Evolutionary conservation across 257 asterid genomes (phyloP), one percentile per base, ranked within the genome.

Genomic region (Paulownia fortunei): DNA sequence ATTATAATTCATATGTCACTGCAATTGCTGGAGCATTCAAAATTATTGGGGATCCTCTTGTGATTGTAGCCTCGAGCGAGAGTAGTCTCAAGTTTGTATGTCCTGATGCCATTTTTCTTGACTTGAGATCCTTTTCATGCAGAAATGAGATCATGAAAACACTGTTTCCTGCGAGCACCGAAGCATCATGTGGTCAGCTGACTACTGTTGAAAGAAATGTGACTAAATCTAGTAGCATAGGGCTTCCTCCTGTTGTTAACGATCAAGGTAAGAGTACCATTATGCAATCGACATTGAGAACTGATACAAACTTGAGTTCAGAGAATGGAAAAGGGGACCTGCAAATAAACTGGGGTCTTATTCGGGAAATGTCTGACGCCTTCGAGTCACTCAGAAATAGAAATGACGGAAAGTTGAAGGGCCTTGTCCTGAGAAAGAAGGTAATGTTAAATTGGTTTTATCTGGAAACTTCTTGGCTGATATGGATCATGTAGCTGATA

Each of bases 11-110:
- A 16, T 13, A 36, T 75, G 9, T 19, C 15, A 44, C 76, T 55
- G 75, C 65, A 16, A 52, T 87, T 63, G 88, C 88, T 6, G 81
- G 44, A 66, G 97, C 96, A 9, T 84, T 86, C 67, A 75, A 78
- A 62, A 42, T 47, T 21, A 76, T 82, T 2, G 86, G 88, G 16
- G 88, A 89, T 81, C 97, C 95, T 42, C 49, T 88, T 18, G 83
- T 89, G 60, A 69, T 84, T 72, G 87, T 87, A 11, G 74, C 64
- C 60, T 18, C 73, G 37, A 52, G 54, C 36, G 80, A 74, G 32
- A 67, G 63, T 27, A 6, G 30, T 6, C 58, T 10, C 18, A 16
- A 42, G 2, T 30, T 68, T 52, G 15, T 8, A 6, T 73, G 76
- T 63, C 83, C 92, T 2, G 82, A 81, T 69, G 88, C 88, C 16